Base-by-base conservation (phyloP, 257 asterid genomes). In the Leonotis leonurus region DNA sequence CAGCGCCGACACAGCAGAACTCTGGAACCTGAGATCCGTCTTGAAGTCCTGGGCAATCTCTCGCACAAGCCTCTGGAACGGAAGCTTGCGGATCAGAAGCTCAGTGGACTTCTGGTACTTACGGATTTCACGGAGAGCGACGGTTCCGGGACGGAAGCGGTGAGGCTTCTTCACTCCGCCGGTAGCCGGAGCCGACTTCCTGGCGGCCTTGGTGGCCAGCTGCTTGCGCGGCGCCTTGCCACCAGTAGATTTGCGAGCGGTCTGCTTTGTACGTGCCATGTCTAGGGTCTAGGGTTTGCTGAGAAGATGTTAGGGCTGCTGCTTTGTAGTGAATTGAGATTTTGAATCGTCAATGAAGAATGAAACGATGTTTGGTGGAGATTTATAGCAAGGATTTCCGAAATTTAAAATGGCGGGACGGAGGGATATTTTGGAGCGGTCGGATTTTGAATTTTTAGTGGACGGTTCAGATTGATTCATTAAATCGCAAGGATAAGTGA, bases 101-200 rank as follows among this genome's bases (percentile, higher is more conserved):
- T 77, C 81, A 0, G 76, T 68, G 1, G 77, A 71, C 2, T 76
- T 76, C 70, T 76, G 81, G 60, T 71, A 76, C 67, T 76, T 76
- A 17, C 81, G 74, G 64, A 76, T 76, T 35, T 76, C 81, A 12
- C 81, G 74, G 5, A 76, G 77, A 0, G 81, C 81, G 16, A 71
- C 81, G 13, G 81, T 76, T 0, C 81, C 81, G 0, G 81, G 81
- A 25, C 77, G 74, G 77, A 76, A 76, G 1, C 81, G 75, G 45
- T 76, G 81, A 7, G 81, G 81, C 77, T 76, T 76, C 77, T 76
- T 76, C 67, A 76, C 81, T 30, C 81, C 81, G 30, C 81, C 81
- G 52, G 81, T 76, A 11, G 81, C 81, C n/a, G 81, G 81, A 5
- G 81, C 81, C 1, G 78, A 77, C 9, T 76, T 76, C 65, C 81